These are phyloP conservation scores for Fraxinus nigra DNA, from an alignment of 305 asterid genomes.

Conservation along the genomic window DNA sequence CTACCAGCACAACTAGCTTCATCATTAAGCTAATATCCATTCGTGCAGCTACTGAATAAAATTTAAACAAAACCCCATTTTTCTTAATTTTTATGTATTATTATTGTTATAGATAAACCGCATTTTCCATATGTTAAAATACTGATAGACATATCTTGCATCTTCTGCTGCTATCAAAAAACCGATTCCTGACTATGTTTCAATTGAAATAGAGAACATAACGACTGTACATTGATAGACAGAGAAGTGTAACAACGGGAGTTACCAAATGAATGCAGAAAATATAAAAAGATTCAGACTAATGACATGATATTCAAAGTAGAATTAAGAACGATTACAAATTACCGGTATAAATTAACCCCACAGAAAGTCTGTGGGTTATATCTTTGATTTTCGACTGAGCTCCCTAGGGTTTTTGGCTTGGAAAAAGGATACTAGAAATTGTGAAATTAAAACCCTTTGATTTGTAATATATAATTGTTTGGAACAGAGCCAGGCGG, in stretches of 20 bases:
- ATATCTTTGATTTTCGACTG: background rate
- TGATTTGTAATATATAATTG: background rate
- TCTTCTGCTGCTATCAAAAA: background rate
- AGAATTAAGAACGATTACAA: background rate
- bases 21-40: background rate
- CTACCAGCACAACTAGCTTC: background rate
- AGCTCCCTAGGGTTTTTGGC: background rate
- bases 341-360: background rate
- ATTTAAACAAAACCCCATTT: background rate
- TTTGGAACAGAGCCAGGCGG: background rate
- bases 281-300: background rate
- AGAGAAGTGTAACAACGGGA: background rate
- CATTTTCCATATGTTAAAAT: background rate
- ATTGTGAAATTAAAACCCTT: background rate
- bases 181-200: background rate
- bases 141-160: background rate
- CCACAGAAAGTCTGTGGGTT: background rate
- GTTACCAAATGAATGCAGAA: background rate
- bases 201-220: background rate
- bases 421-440: background rate
- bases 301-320: background rate
- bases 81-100: background rate
- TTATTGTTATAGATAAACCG: background rate
- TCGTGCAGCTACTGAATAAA: background rate
- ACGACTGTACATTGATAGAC: background rate